These are phyloP conservation scores for Boletus patriciae DNA, from an alignment of 768 basidiomycete species.

Conservation along the genomic window DNA sequence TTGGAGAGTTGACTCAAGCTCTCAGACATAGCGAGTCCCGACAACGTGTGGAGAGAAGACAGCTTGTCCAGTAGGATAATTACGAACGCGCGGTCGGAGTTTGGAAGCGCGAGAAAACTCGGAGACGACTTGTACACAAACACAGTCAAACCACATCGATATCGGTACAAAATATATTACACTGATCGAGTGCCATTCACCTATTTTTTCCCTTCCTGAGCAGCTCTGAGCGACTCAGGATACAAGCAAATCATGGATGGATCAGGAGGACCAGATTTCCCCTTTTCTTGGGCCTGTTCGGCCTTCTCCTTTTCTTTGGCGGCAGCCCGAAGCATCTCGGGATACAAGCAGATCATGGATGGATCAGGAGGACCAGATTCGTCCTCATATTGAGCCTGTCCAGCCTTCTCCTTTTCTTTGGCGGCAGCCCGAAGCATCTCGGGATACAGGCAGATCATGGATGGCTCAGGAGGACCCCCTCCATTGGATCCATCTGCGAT, in stretches of 20 bases:
- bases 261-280: neutral
- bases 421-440: neutral
- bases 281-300: neutral
- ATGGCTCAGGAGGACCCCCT: neutral
- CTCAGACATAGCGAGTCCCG: conserved; percentile 11
- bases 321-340: neutral
- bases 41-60: neutral
- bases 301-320: neutral
- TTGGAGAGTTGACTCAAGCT: neutral
- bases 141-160: no score
- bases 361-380: neutral
- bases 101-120: neutral
- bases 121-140: no score
- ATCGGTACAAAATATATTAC: no score
- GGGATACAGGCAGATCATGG: conserved; percentile 1
- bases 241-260: neutral
- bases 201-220: neutral
- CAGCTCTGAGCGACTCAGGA: neutral
- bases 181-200: neutral
- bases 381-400: neutral
- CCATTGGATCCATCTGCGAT: neutral
- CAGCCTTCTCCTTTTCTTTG: neutral
- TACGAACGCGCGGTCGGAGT: neutral
- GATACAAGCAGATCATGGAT: conserved; percentile 1
- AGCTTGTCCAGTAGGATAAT: neutral